Conservation (phyloP, 352 stramenopile species). For the Pelagophyceae sp. region DNA sequence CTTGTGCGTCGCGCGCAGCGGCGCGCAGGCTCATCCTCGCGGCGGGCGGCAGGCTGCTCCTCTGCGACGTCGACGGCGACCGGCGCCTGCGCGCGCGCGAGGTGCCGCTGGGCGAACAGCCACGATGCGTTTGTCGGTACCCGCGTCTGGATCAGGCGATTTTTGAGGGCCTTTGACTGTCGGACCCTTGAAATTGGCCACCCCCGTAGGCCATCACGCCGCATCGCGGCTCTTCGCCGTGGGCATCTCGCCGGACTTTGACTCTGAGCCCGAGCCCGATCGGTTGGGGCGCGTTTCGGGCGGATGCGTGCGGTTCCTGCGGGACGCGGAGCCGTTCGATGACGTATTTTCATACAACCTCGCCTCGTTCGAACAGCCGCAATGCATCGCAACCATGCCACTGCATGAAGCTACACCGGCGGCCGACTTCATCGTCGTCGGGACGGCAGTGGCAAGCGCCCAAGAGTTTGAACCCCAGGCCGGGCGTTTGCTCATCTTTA, state of each 20-base stretch:
- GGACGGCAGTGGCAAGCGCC: slow-evolving; percentile 77
- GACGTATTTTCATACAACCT: background rate
- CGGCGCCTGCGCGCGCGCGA: background rate
- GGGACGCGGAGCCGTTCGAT: background rate
- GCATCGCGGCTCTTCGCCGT: background rate
- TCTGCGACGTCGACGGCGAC: background rate
- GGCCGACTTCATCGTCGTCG: slow-evolving; percentile 48
- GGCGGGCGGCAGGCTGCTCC: background rate
- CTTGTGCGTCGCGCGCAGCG: background rate
- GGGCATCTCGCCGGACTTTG: background rate
- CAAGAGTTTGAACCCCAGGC: slow-evolving; percentile 89
- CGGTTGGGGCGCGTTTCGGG: no score
- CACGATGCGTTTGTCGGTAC: no score
- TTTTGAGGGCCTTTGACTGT: no score
- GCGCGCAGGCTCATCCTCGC: background rate
- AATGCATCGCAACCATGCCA: background rate
- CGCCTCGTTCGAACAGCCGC: background rate
- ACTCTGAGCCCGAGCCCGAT: background rate
- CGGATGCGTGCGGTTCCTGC: background rate
- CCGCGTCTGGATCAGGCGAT: no score
- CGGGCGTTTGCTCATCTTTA: slow-evolving; percentile 82
- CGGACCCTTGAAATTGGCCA: no score
- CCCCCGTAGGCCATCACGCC: background rate
- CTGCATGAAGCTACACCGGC: background rate
- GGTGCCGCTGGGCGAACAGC: background rate